A percentile compares a stretch with the other conserved stretches of the same genome.
Conservation (phyloP, 306 rosid genomes). For the Inga oerstediana region DNA sequence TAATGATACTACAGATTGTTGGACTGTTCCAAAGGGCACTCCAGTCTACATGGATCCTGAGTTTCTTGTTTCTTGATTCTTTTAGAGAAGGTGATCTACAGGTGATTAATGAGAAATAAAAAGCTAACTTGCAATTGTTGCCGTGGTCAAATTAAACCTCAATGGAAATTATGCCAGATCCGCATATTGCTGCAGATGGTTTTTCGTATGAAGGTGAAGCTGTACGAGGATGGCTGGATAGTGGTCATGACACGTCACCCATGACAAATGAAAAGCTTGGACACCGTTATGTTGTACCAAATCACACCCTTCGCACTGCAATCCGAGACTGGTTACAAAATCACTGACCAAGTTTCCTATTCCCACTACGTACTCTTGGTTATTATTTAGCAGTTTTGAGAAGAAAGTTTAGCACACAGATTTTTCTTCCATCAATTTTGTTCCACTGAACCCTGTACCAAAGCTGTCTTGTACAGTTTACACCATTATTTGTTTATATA, state of each 20-base stretch:
- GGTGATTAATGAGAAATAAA: conserved; percentile 25
- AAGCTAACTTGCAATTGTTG: background rate
- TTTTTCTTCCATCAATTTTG: conserved; percentile 4
- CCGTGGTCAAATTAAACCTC: conserved; percentile 1
- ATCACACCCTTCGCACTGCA: conserved; percentile 80
- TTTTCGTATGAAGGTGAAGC: conserved; percentile 93
- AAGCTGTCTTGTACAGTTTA: background rate
- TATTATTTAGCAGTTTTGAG: conserved; percentile 18
- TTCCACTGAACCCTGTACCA: background rate
- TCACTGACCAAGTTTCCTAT: conserved; percentile 44
- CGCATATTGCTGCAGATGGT: conserved; percentile 95
- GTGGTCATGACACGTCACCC: conserved; percentile 86
- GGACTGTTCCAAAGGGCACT: conserved; percentile 80
- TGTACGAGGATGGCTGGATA: conserved; percentile 81
- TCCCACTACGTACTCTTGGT: conserved; percentile 30
- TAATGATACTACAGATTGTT: conserved; percentile 46
- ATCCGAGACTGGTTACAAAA: conserved; percentile 85
- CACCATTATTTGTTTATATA: too few species aligned
- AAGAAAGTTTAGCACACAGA: background rate
- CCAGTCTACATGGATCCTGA: conserved; percentile 85
- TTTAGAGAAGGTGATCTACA: too few species aligned
- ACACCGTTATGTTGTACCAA: conserved; percentile 69
- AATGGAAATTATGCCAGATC: conserved; percentile 94
- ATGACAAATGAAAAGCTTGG: conserved; percentile 76
- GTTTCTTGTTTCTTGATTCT: conserved; percentile 44